Percentiles rank a stretch among this genome's conserved stretches.
Conservation (phyloP, 2,329 filamentous ascomycete genomes). For the Neopestalotiopsis clavispora region DNA sequence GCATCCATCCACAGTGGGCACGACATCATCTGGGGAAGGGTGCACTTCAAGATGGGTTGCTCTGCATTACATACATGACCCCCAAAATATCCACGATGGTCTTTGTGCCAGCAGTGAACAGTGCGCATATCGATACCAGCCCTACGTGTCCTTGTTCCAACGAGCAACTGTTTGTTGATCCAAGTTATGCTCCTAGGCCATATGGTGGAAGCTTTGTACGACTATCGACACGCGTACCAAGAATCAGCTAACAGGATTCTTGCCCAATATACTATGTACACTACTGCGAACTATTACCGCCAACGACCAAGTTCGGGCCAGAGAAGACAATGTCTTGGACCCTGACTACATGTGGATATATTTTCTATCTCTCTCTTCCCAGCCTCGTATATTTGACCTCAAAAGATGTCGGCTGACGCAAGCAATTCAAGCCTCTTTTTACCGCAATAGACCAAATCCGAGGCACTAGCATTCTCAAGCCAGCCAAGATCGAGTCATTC, state of each 20-base stretch:
- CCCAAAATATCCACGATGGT: not conserved
- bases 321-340: not conserved
- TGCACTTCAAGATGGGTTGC: not conserved
- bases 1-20: no score
- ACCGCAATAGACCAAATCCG: not conserved
- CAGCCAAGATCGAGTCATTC: not conserved
- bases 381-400: not conserved
- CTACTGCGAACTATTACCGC: not conserved
- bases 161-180: not conserved
- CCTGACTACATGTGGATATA: not conserved
- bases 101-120: not conserved
- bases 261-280: not conserved
- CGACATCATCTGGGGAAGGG: not conserved
- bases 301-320: not conserved
- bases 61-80: conserved; percentile 2
- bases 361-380: not conserved
- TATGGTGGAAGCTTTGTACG: not conserved
- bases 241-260: not conserved
- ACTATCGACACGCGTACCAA: not conserved
- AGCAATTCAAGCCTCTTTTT: not conserved
- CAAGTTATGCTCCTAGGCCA: not conserved
- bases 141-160: not conserved
- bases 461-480: not conserved
- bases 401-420: not conserved
- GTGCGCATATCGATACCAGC: not conserved